Percentiles rank a stretch among this genome's conserved stretches.
Conservation (phyloP, 169 alveolate species). For the Cryptosporidium bovis region DNA sequence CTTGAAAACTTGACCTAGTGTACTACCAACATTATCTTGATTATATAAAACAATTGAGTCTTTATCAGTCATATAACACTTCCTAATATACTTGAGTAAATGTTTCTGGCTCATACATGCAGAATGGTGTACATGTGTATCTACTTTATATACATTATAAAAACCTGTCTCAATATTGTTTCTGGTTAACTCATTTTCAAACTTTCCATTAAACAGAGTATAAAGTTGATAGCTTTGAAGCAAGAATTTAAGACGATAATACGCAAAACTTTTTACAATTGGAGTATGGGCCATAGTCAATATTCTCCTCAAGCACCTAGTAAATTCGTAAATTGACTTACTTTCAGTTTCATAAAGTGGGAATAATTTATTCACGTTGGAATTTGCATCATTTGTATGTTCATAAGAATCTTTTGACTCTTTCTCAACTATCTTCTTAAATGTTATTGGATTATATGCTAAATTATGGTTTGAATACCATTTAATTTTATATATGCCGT, state of each 20-base stretch:
- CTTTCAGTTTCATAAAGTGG: slow-evolving; percentile 61
- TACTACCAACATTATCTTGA: slow-evolving; percentile 77
- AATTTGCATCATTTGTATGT: background rate
- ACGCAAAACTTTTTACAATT: slow-evolving; percentile 80
- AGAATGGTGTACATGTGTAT: slow-evolving; percentile 93
- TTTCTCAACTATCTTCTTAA: slow-evolving; percentile 7
- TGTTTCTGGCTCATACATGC: slow-evolving; percentile 91
- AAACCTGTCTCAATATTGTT: slow-evolving; percentile 86
- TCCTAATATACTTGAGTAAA: slow-evolving; percentile 87
- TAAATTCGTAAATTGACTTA: slow-evolving; percentile 40
- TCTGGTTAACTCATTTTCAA: slow-evolving; percentile 80
- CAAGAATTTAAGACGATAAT: slow-evolving; percentile 79
- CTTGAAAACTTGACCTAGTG: slow-evolving; percentile 83
- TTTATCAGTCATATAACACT: slow-evolving; percentile 61
- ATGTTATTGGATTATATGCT: slow-evolving; percentile 44
- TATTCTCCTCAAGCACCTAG: slow-evolving; percentile 48
- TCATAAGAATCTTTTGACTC: background rate
- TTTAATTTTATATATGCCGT: slow-evolving; percentile 43
- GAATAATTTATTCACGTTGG: background rate
- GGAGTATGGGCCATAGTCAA: slow-evolving; percentile 76
- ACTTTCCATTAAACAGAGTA: slow-evolving; percentile 79
- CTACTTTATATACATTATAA: slow-evolving; percentile 92
- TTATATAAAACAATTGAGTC: slow-evolving; percentile 80
- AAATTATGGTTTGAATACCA: slow-evolving; percentile 52
- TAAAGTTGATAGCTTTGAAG: slow-evolving; percentile 81